A percentile compares a stretch with the other conserved stretches of the same genome.
Evolutionary conservation across 1,284 basidiomycete species (phyloP).

Genomic region (Phaffia rhodozyma): DNA sequence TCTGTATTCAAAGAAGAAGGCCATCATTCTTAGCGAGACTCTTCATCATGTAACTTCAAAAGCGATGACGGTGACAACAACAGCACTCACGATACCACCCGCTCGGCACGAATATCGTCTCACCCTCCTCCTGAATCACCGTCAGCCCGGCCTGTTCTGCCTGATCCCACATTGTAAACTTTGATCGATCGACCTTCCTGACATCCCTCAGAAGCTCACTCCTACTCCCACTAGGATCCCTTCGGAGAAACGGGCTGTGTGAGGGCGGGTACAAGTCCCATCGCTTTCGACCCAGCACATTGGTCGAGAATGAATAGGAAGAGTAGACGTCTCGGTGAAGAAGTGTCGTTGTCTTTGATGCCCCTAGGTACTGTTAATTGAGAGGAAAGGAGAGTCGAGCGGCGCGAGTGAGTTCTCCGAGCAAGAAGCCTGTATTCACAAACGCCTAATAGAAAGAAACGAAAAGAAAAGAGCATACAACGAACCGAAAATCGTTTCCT

Average conservation of each 20-base stretch:
- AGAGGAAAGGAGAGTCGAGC: conserved; percentile 21
- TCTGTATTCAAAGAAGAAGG: conserved; percentile 13
- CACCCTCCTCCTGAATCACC: conserved; percentile 31
- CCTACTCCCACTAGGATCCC: conserved; percentile 14
- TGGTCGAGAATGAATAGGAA: conserved; percentile 47
- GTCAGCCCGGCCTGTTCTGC: conserved; percentile 25
- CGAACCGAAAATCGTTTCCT: conserved; percentile 31
- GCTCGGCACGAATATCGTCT: conserved; percentile 40
- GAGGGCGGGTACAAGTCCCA: conserved; percentile 45
- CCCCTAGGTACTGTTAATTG: conserved; percentile 38
- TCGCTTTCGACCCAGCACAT: conserved; percentile 42
- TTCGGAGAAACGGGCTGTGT: conserved; percentile 26
- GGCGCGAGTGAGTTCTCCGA: neutral
- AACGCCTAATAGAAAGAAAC: neutral
- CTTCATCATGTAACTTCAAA: too few species aligned
- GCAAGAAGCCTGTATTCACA: too few species aligned
- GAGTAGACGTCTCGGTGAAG: conserved; percentile 45
- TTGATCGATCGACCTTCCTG: conserved; percentile 26
- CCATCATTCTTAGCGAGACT: neutral
- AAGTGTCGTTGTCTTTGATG: conserved; percentile 36
- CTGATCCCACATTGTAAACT: conserved; percentile 26
- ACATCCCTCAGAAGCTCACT: conserved; percentile 32
- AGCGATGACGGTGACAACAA: neutral
- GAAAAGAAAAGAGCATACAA: conserved; percentile 19
- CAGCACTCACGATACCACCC: conserved; percentile 32